A percentile compares a stretch with the other conserved stretches of the same genome.
These are phyloP conservation scores for Sugiyamaella boreocaroliniensis DNA, from an alignment of 805 yeast genomes.

Conservation along the genomic window DNA sequence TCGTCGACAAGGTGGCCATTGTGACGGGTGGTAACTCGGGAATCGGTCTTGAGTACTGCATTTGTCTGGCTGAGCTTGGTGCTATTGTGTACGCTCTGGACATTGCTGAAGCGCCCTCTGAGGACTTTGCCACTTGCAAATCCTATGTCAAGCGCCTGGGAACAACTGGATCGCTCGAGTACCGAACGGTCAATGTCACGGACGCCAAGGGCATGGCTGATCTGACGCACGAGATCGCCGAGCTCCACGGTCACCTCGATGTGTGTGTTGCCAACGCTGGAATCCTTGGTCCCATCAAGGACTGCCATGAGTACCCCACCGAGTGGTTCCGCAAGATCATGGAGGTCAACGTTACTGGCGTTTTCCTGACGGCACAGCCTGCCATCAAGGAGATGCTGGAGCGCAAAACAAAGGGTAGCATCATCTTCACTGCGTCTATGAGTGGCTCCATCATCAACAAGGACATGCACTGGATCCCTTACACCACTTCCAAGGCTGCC, in stretches of 20 bases:
- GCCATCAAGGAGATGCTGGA: constrained; percentile 59
- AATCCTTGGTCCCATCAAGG: constrained; percentile 33
- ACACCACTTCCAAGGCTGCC: constrained; percentile 35
- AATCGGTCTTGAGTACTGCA: constrained; percentile 39
- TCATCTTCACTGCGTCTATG: constrained; percentile 73
- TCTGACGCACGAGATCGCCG: constrained; percentile 42
- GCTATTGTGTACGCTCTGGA: constrained; percentile 37
- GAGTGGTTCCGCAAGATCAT: constrained; percentile 58
- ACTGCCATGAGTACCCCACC: constrained; percentile 49
- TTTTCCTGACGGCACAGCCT: constrained; percentile 62
- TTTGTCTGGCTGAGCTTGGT: constrained; percentile 39
- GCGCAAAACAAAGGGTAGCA: constrained; percentile 53
- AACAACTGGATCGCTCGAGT: constrained; percentile 32
- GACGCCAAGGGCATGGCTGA: constrained; percentile 32
- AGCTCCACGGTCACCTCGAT: constrained; percentile 51
- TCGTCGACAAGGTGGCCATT: constrained; percentile 37
- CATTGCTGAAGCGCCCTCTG: constrained; percentile 22
- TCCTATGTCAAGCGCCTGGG: constrained; percentile 23
- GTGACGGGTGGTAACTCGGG: constrained; percentile 43
- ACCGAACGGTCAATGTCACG: constrained; percentile 45
- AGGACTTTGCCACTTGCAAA: constrained; percentile 22
- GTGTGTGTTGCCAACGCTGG: constrained; percentile 77
- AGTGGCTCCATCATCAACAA: constrained; percentile 67
- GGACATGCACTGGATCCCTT: constrained; percentile 35
- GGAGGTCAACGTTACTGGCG: constrained; percentile 64